Evolutionary conservation across 164 flowering plant genomes (phyloP), one percentile per base, ranked within the genome.

Genomic region (Magnolia changhungtana): DNA sequence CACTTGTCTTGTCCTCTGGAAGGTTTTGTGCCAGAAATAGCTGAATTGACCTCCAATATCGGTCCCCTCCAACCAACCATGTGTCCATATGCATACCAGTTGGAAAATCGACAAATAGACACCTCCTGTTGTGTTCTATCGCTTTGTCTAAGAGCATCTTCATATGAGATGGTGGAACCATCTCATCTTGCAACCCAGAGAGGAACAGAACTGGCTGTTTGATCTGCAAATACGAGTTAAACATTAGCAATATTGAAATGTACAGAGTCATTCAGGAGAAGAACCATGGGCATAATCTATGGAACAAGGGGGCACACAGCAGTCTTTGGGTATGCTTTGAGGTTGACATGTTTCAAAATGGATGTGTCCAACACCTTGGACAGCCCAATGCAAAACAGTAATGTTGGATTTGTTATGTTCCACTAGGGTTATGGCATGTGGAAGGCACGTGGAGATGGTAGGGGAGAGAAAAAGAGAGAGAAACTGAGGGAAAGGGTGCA

Each of bases 11-110:
- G 59, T 80, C 85, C 82, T 84, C 89, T 1, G 89, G 85, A 72
- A 82, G 91, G 83, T 87, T 73, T 69, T 87, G 82, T 55, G 87
- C 91, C 81, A 96, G 67, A 80, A 90, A 96, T 75, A 81, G 81
- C 82, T 85, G 88, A 78, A 96, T 78, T 3, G 96, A 83, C 77
- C 85, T 89, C 99, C 98, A 96, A 81, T 96, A 96, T 23, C 79
- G 88, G 76, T 96, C 99, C 67, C 98, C 99, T 81, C 98, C 99
- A 79, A 89, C 67, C 69, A 90, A 76, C 99, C 99, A 96, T 59
- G 99, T 96, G 82, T 96, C 98, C 99, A 96, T 96, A 77, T 96
- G 99, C 98, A 92, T 94, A 72, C 99, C 99, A 81, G 77, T 86
- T 23, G 98, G 92, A 76, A 96, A 94, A 9, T 92, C 98, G 59